Percentiles rank a stretch among this genome's conserved stretches.
phyloP scores from a whole-genome alignment of 2,329 filamentous ascomycete genomes.

The Gaeumannomyces tritici region DNA sequence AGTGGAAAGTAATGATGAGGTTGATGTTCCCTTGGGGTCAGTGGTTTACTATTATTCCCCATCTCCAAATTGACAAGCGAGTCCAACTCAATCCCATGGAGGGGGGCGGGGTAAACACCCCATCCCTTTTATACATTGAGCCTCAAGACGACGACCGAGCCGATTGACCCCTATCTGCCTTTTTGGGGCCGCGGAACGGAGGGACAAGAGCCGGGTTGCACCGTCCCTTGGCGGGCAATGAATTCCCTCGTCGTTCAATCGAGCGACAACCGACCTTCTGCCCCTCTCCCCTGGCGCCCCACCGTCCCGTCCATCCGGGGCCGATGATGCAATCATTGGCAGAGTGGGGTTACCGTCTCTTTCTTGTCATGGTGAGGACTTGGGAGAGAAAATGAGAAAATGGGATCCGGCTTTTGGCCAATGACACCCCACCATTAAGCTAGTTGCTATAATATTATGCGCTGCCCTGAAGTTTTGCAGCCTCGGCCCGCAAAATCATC shows the following conservation, averaged over 20 bases:
- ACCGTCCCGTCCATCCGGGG: not conserved
- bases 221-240: not conserved
- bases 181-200: not conserved
- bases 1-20: not conserved
- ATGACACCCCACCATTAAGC: no score
- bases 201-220: not conserved
- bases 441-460: no score
- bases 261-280: not conserved
- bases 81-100: not conserved
- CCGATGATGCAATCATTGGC: not conserved
- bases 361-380: no score
- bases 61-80: not conserved
- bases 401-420: no score
- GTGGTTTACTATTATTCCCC: no score
- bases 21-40: no score
- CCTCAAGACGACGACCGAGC: not conserved
- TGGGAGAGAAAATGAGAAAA: no score
- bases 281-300: not conserved
- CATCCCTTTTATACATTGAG: not conserved
- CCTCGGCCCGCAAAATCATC: no score
- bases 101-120: not conserved
- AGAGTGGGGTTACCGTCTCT: not conserved
- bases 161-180: not conserved
- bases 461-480: no score
- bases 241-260: not conserved